Evolutionary conservation across 2,329 filamentous ascomycete species (phyloP).

Genomic region (Apiospora kogelbergensis): DNA sequence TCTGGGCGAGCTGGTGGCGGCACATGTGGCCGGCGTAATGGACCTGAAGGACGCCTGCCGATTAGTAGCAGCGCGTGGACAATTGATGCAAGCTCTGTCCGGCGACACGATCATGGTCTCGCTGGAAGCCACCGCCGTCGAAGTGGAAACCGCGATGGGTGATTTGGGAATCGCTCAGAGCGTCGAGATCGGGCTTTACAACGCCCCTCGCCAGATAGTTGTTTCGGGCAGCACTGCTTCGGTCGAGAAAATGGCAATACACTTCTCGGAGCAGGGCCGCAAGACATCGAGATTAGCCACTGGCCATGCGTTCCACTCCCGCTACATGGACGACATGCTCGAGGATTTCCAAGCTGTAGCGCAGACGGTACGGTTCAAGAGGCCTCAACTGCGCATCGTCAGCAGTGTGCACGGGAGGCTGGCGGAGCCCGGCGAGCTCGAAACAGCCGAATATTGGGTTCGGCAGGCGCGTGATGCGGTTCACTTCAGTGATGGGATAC

Average conservation of each 20-base stretch:
- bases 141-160: slow-evolving; percentile 22
- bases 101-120: slow-evolving; percentile 26
- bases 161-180: slow-evolving; percentile 16
- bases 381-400: slow-evolving; percentile 21
- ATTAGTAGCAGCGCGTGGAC: slow-evolving; percentile 31
- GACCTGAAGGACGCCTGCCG: slow-evolving; percentile 31
- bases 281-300: slow-evolving; percentile 22
- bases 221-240: slow-evolving; percentile 26
- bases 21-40: slow-evolving; percentile 32
- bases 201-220: slow-evolving; percentile 28
- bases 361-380: slow-evolving; percentile 20
- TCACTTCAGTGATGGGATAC: slow-evolving; percentile 30
- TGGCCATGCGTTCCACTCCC: slow-evolving; percentile 30
- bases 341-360: slow-evolving; percentile 23
- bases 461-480: slow-evolving; percentile 28
- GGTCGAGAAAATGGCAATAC: slow-evolving; percentile 16
- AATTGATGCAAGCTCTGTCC: slow-evolving; percentile 28
- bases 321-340: slow-evolving; percentile 25
- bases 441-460: slow-evolving; percentile 30
- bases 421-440: slow-evolving; percentile 20
- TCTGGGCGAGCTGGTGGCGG: slow-evolving; percentile 30
- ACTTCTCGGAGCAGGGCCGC: slow-evolving; percentile 19
- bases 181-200: slow-evolving; percentile 25
- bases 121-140: slow-evolving; percentile 24
- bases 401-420: slow-evolving; percentile 25